Percentiles rank a stretch among this genome's conserved stretches.
Conservation (phyloP, 495 filamentous ascomycete species). For the Podospora comata region DNA sequence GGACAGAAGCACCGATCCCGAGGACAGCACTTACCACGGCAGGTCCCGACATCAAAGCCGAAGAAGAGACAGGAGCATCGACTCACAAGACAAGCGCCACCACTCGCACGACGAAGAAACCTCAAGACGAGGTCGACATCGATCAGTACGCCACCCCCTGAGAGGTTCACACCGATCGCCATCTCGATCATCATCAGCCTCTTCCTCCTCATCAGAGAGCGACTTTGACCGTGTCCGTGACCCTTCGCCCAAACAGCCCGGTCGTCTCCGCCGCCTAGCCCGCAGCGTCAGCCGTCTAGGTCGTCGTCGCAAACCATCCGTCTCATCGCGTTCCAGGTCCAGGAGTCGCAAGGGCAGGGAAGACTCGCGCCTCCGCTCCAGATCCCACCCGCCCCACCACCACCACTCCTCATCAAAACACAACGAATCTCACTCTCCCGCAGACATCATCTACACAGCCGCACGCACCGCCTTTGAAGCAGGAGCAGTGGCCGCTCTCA, state of each 20-base stretch:
- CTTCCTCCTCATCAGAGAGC: constrained; percentile 3
- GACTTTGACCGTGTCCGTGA: not conserved
- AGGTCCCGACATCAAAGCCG: not conserved
- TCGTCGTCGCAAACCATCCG: not conserved
- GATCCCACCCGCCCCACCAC: constrained; percentile 1
- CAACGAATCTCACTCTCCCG: constrained; percentile 7
- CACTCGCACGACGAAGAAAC: not conserved
- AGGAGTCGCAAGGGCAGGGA: not conserved
- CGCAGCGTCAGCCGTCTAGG: not conserved
- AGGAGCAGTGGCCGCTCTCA: constrained; percentile 31
- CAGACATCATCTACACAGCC: constrained; percentile 19
- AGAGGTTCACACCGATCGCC: not conserved
- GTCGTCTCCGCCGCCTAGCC: constrained; percentile 2
- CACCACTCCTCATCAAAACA: not conserved
- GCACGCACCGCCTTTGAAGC: constrained; percentile 26
- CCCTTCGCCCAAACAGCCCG: not conserved
- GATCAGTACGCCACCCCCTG: constrained; percentile 3
- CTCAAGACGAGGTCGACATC: not conserved
- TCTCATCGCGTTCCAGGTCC: not conserved
- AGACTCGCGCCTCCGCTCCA: constrained; percentile 2
- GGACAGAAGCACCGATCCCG: not conserved
- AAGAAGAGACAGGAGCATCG: constrained; percentile 4
- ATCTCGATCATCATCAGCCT: constrained; percentile 9
- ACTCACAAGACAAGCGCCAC: constrained; percentile 2
- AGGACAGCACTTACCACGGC: not conserved